phyloP scores from a whole-genome alignment of 768 basidiomycete genomes.

The Tephrocybe rancida region DNA sequence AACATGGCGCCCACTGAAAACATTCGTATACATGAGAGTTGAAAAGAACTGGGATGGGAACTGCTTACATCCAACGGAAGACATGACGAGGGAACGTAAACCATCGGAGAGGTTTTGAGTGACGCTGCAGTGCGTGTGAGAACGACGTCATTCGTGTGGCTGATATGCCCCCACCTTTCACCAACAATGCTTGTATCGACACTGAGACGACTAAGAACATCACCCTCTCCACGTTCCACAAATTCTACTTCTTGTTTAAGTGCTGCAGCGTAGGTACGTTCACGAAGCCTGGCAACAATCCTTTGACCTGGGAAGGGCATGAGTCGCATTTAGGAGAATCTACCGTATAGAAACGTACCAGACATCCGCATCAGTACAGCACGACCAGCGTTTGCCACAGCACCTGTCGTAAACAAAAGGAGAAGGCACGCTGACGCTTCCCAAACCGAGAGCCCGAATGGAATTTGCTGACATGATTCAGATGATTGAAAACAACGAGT shows the following conservation, averaged over 20 bases:
- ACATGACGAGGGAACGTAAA: slow-evolving; percentile 85
- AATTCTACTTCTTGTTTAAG: slow-evolving; percentile 91
- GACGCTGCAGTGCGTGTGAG: slow-evolving; percentile 53
- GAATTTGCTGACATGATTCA: slow-evolving; percentile 58
- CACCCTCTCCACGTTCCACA: slow-evolving; percentile 91
- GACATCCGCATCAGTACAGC: slow-evolving; percentile 85
- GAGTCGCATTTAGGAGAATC: neutral
- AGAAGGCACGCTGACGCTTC: slow-evolving; percentile 79
- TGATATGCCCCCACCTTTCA: slow-evolving; percentile 60
- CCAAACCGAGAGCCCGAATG: slow-evolving; percentile 77
- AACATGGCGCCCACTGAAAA: slow-evolving; percentile 89
- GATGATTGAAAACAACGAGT: neutral
- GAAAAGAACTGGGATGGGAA: neutral
- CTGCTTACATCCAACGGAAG: slow-evolving; percentile 85
- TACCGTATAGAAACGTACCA: slow-evolving; percentile 43
- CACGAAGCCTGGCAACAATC: slow-evolving; percentile 86
- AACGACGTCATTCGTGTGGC: neutral
- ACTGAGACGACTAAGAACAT: slow-evolving; percentile 88
- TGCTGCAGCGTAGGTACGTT: slow-evolving; percentile 82
- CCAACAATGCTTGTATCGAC: slow-evolving; percentile 94
- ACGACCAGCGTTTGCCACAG: slow-evolving; percentile 81
- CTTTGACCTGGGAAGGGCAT: slow-evolving; percentile 59
- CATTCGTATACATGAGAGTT: neutral
- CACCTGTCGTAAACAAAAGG: slow-evolving; percentile 83
- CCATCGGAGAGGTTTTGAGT: slow-evolving; percentile 84